Percentiles rank a stretch among this genome's conserved stretches.
phyloP scores from a whole-genome alignment of 31 red algal species.

The Odonthalia washingtoniensis region DNA sequence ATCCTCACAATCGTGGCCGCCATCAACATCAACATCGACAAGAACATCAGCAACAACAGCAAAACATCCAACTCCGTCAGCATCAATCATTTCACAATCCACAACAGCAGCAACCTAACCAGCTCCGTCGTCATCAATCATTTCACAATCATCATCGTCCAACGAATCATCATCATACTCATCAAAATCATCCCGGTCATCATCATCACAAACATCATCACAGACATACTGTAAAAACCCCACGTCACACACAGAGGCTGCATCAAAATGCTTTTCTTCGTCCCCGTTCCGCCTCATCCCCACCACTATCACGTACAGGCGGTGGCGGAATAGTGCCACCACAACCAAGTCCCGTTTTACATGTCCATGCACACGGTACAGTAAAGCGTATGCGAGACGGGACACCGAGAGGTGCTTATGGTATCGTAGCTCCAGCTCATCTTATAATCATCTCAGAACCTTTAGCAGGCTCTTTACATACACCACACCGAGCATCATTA shows the following conservation, averaged over 20 bases:
- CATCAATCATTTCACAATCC: background rate
- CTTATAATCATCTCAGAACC: conserved; percentile 41
- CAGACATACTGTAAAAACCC: too few species aligned
- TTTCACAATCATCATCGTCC: background rate
- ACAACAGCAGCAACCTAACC: background rate
- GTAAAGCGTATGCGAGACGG: background rate
- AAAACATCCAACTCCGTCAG: background rate
- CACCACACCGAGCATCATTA: conserved; percentile 23
- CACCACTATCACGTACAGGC: background rate
- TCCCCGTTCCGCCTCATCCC: background rate
- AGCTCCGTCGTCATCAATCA: background rate
- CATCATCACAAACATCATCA: background rate
- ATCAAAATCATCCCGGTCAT: background rate
- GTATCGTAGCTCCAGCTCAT: conserved; percentile 6
- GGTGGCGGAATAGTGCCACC: background rate
- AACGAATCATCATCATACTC: background rate
- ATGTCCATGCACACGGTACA: background rate
- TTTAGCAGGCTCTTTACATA: conserved; percentile 39
- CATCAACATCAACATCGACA: background rate
- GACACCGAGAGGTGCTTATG: conserved; percentile 10
- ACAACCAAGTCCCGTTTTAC: background rate
- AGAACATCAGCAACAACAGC: background rate
- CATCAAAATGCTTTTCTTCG: too few species aligned
- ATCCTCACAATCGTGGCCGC: background rate
- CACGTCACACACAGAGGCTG: too few species aligned